These are phyloP conservation scores for Phytophthora meadii DNA, from an alignment of 352 stramenopile genomes.

Conservation along the genomic window DNA sequence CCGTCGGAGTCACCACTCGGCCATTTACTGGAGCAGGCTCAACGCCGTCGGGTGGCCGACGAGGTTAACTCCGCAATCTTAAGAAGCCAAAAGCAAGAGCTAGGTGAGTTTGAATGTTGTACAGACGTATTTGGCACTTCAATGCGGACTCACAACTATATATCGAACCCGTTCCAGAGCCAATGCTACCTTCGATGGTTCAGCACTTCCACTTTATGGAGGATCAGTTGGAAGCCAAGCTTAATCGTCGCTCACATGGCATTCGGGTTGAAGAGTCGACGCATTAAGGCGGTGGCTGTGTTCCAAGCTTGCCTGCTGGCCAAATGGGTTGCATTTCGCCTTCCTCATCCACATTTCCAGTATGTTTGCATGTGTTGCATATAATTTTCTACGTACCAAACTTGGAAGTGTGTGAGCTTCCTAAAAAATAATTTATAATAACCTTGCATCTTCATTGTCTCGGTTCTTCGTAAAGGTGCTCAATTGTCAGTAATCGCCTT, in stretches of 20 bases:
- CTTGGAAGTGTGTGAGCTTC: slow-evolving; percentile 13
- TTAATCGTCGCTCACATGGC: slow-evolving; percentile 57
- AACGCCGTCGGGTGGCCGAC: slow-evolving; percentile 71
- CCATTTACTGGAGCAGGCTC: slow-evolving; percentile 63
- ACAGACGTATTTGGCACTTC: not conserved
- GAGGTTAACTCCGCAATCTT: slow-evolving; percentile 83
- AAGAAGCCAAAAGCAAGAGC: slow-evolving; percentile 75
- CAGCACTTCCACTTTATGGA: slow-evolving; percentile 84
- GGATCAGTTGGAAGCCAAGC: slow-evolving; percentile 68
- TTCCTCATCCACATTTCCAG: slow-evolving; percentile 15
- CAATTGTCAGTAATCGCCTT: slow-evolving; percentile 55
- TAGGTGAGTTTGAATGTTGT: slow-evolving; percentile 45
- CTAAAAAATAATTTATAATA: slow-evolving; percentile 58
- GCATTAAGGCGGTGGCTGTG: slow-evolving; percentile 16
- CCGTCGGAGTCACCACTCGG: slow-evolving; percentile 61
- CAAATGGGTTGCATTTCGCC: not conserved
- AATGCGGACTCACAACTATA: slow-evolving; percentile 7
- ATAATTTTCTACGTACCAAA: slow-evolving; percentile 6
- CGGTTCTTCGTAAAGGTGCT: slow-evolving; percentile 57
- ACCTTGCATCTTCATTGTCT: slow-evolving; percentile 16
- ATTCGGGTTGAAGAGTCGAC: slow-evolving; percentile 56
- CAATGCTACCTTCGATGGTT: slow-evolving; percentile 79
- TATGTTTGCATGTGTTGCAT: slow-evolving; percentile 37
- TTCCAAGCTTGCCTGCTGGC: slow-evolving; percentile 8
- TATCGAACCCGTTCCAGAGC: slow-evolving; percentile 44